These are phyloP conservation scores for Viola odorata DNA, from an alignment of 345 rosid species.

Conservation along the genomic window DNA sequence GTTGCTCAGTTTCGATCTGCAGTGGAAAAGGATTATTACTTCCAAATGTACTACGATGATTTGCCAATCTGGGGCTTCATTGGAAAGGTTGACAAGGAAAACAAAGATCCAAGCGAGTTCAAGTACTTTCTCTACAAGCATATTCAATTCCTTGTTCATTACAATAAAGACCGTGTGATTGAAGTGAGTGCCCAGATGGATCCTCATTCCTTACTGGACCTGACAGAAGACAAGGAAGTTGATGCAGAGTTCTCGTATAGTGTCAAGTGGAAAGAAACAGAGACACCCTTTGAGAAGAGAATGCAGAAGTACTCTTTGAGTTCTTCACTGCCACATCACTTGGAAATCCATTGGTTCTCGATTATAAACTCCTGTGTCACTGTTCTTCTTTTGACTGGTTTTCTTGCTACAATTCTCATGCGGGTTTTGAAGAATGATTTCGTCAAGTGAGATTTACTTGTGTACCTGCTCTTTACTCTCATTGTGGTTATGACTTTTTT, in stretches of 20 bases:
- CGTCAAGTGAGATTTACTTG: constrained; percentile 52
- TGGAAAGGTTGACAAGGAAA: constrained; percentile 55
- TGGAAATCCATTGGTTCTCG: constrained; percentile 94
- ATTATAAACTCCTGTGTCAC: constrained; percentile 88
- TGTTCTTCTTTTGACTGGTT: constrained; percentile 83
- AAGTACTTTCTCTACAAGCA: constrained; percentile 72
- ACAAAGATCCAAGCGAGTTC: constrained; percentile 41
- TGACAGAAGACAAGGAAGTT: constrained; percentile 76
- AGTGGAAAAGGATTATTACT: constrained; percentile 74
- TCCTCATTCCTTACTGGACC: constrained; percentile 61
- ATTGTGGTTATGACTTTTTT: neutral
- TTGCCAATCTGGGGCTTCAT: constrained; percentile 88
- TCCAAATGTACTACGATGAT: constrained; percentile 88
- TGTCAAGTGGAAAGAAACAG: constrained; percentile 88
- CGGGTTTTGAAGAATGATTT: constrained; percentile 87
- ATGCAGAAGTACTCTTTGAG: constrained; percentile 83
- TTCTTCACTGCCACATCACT: constrained; percentile 83
- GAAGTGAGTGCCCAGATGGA: constrained; percentile 69
- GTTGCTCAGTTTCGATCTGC: constrained; percentile 56
- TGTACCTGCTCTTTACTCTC: neutral
- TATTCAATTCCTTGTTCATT: constrained; percentile 63
- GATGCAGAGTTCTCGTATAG: constrained; percentile 76
- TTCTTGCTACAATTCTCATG: constrained; percentile 88
- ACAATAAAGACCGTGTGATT: constrained; percentile 69
- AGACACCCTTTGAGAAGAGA: constrained; percentile 73